Evolutionary conservation across 768 basidiomycete species (phyloP).

Genomic region (Brasilioporus rufonigricans): DNA sequence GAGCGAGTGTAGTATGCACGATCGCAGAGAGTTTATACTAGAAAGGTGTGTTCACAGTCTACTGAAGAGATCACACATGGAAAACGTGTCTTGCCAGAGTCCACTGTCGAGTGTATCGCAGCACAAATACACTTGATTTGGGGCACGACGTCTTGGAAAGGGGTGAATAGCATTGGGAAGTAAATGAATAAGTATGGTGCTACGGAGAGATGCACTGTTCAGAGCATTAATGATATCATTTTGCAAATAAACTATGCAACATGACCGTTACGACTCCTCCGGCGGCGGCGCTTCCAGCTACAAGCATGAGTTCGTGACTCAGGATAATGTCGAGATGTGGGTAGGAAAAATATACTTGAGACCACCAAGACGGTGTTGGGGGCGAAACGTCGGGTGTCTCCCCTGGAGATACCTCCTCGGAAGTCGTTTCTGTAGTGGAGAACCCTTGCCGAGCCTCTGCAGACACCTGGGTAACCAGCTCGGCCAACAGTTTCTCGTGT

Average conservation of each 20-base stretch:
- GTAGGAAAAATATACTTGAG: slow-evolving; percentile 7
- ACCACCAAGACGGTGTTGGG: slow-evolving; percentile 8
- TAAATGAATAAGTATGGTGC: background rate
- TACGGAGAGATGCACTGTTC: background rate
- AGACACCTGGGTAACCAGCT: slow-evolving; percentile 24
- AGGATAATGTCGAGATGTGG: slow-evolving; percentile 8
- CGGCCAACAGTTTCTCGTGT: slow-evolving; percentile 40
- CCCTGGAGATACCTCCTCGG: slow-evolving; percentile 3
- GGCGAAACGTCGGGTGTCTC: background rate
- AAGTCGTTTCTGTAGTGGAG: background rate
- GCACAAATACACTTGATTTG: slow-evolving; percentile 8
- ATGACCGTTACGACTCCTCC: slow-evolving; percentile 29
- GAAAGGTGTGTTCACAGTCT: slow-evolving; percentile 39
- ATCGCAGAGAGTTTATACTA: slow-evolving; percentile 42
- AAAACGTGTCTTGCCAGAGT: slow-evolving; percentile 15
- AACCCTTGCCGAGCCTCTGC: slow-evolving; percentile 12
- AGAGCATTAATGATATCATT: slow-evolving; percentile 10
- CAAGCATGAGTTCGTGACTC: slow-evolving; percentile 26
- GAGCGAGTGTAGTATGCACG: slow-evolving; percentile 40
- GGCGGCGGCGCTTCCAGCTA: slow-evolving; percentile 27
- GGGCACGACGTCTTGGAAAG: slow-evolving; percentile 4
- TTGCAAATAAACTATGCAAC: slow-evolving; percentile 16
- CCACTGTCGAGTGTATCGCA: slow-evolving; percentile 32
- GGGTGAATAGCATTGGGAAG: slow-evolving; percentile 1
- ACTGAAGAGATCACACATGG: background rate